Percentiles rank a stretch among this genome's conserved stretches.
phyloP scores from a whole-genome alignment of 495 filamentous ascomycete genomes.

The Aspergillus olivimuriae region DNA sequence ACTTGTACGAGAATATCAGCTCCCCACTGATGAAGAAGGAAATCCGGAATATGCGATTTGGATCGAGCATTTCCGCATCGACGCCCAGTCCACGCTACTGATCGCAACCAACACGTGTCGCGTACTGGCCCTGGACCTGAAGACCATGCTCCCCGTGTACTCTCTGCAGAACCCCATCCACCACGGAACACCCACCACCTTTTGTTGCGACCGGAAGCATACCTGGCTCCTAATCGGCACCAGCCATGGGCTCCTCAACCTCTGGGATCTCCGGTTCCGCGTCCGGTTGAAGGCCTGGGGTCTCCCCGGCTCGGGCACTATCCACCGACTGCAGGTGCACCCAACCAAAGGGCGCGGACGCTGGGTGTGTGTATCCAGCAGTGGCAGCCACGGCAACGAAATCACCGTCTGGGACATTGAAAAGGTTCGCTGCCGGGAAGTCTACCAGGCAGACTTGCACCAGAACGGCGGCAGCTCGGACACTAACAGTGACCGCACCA shows the following conservation, averaged over 20 bases:
- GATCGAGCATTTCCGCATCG: slow-evolving; percentile 85
- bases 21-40: slow-evolving; percentile 43
- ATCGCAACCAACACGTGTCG: slow-evolving; percentile 82
- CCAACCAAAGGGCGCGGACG: slow-evolving; percentile 68
- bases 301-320: slow-evolving; percentile 70
- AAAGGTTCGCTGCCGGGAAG: slow-evolving; percentile 79
- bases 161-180: slow-evolving; percentile 83
- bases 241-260: slow-evolving; percentile 83
- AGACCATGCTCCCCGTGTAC: slow-evolving; percentile 79
- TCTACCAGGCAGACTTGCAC: slow-evolving; percentile 59
- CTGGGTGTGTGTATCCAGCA: slow-evolving; percentile 82
- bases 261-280: slow-evolving; percentile 95
- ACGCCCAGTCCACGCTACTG: slow-evolving; percentile 71
- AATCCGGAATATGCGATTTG: slow-evolving; percentile 71
- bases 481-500: slow-evolving; percentile 12
- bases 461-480: slow-evolving; percentile 9
- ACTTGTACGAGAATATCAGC: slow-evolving; percentile 71
- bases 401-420: slow-evolving; percentile 95
- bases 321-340: slow-evolving; percentile 74
- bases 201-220: slow-evolving; percentile 75
- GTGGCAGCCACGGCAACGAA: slow-evolving; percentile 78
- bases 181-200: slow-evolving; percentile 89
- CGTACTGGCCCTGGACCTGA: slow-evolving; percentile 78
- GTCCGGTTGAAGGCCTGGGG: slow-evolving; percentile 85
- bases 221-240: slow-evolving; percentile 91